Evolutionary conservation across 2,329 filamentous ascomycete genomes (phyloP), one percentile per base, ranked within the genome.

Genomic region (Metarhizium humberi): DNA sequence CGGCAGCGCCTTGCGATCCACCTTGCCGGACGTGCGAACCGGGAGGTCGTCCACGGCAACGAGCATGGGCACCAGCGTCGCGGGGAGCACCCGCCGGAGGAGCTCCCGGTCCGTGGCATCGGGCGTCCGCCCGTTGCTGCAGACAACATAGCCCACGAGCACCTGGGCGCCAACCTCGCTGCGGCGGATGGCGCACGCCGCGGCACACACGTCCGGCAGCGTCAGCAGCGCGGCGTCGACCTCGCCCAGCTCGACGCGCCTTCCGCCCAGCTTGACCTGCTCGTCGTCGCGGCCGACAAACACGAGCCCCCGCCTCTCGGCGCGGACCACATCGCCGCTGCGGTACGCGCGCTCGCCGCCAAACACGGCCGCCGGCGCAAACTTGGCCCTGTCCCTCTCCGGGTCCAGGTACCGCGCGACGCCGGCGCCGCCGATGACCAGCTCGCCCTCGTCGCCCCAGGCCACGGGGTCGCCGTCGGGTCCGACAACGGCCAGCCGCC

Each of bases 401-500:
- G 38, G 36, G 40, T 62, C 61, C 2, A 62, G 57, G n/a, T 62
- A 62, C 5, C 59, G 61, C 7, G 59, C 61, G 56, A 61, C 60
- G 20, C 61, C 61, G 13, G 61, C 58, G 8, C 61, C 61, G n/a
- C 61, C 61, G 46, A 62, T 62, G 29, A 62, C 55, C 42, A 62
- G 54, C 61, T 62, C 61, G 5, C 61, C 61, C 43, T 60, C 58
- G 40, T 62, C 55, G 16, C 61, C 61, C 61, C 71, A 63, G 29
- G 71, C 68, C 13, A 77, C 65, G n/a, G 73, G 69, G 53, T 76
- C 70, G 2, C 74, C 74, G 54, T 76, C 71, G 10, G 65, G 62
- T 36, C 70, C 75, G 59, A 61, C 59, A 14, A 62, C 61, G 53
- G 61, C 61, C n/a, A 62, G 56, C 42, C 58, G 58, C 61, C 61